phyloP scores from a whole-genome alignment of 2,329 filamentous ascomycete species.

The Xylaria multiplex region DNA sequence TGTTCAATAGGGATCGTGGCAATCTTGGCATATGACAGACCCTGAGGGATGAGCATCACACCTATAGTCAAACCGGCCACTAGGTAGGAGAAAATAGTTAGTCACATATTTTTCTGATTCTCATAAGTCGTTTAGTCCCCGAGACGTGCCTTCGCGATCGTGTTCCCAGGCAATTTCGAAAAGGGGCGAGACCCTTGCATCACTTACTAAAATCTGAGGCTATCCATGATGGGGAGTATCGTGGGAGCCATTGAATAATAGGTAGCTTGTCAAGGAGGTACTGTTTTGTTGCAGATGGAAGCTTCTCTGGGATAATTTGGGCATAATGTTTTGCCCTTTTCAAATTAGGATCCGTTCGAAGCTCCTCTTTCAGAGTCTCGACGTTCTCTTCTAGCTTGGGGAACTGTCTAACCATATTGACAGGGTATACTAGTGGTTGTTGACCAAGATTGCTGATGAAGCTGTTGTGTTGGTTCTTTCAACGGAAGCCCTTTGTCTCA shows the following conservation, averaged over 20 bases:
- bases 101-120: slow-evolving; percentile 5
- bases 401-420: slow-evolving; percentile 34
- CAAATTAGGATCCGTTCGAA: slow-evolving; percentile 53
- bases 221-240: slow-evolving; percentile 69
- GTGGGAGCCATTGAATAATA: slow-evolving; percentile 70
- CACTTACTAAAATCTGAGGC: slow-evolving; percentile 62
- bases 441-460: neutral
- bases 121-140: neutral
- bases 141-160: neutral
- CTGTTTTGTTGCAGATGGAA: slow-evolving; percentile 63
- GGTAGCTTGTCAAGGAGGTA: slow-evolving; percentile 71
- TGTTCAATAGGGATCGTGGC: slow-evolving; percentile 70
- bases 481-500: neutral
- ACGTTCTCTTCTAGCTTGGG: slow-evolving; percentile 38
- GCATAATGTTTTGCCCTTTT: slow-evolving; percentile 49
- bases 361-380: slow-evolving; percentile 45
- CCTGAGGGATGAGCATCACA: slow-evolving; percentile 69
- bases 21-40: slow-evolving; percentile 70
- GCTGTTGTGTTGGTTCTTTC: slow-evolving; percentile 15
- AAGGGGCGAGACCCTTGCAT: neutral
- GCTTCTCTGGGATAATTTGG: slow-evolving; percentile 45
- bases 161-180: neutral
- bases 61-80: slow-evolving; percentile 70
- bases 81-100: slow-evolving; percentile 19
- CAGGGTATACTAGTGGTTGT: slow-evolving; percentile 12